Base-by-base conservation (phyloP, 2,329 filamentous ascomycete species). In the Diaporthe aspalathi region DNA sequence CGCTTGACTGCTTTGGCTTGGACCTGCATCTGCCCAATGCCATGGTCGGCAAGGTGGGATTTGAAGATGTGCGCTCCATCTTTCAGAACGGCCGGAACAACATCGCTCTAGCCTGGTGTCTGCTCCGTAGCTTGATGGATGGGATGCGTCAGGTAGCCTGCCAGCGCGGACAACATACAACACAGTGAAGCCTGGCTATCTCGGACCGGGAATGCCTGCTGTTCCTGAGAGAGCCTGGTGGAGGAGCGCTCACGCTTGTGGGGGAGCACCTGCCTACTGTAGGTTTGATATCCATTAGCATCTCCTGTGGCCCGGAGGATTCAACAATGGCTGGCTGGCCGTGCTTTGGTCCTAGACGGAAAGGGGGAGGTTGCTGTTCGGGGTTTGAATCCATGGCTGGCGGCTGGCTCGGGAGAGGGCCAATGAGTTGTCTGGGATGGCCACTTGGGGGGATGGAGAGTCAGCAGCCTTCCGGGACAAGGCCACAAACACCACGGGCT, bases 381-480 rank as follows among this genome's bases (percentile, higher is more conserved):
- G 62, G 20, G 38, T 22, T 47, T 40, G 24, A 40, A 29, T 49
- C 24, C 50, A 27, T 54, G 24, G 57, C 52, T 70, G 68, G 62
- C 56, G 68, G 63, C 73, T 71, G 43, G 52, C 50, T 63, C 60
- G 60, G 65, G 57, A 63, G 7, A 63, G 27, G 40, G 57, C 57
- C 57, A 63, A 49, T 63, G 40, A 57, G 47, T 72, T n/a, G 66
- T 71, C 70, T 76, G 76, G 75, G 76, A 70, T 73, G 75, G 69
- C 71, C 76, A 76, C 77, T 78, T 77, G 75, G 73, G 9, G n/a
- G 65, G 35, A 60, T 60, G 75, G 74, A 53, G 75, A 74, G 76
- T 79, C 78, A 79, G 43, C 27, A 29, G 35, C 35, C 12, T 63
- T 43, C 60, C 27, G 27, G 43, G 27, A 49, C 43, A 24, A 27